Evolutionary conservation across 257 asterid genomes (phyloP), one percentile per base, ranked within the genome.

Genomic region (Knoxia roxburghii): DNA sequence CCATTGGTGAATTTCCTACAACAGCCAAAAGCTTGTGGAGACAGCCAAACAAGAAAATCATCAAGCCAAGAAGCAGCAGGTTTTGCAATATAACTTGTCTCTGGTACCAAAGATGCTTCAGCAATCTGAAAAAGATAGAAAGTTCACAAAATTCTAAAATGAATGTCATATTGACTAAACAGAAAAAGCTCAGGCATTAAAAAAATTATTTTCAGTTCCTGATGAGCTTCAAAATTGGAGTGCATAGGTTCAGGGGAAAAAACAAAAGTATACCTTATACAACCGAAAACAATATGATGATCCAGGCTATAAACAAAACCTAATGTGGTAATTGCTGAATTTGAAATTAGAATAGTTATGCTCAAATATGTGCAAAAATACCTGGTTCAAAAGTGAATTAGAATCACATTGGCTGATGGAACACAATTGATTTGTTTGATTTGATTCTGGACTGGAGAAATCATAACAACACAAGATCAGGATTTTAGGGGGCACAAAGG

Each of bases 31-130:
- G 99, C 99, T 82, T 93, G 97, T 23, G 99, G 99, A 57, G 99
- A 90, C 61, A 88, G 65, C 97, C 97, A 93, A 76, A 93, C 99
- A 41, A 93, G 96, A 84, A 85, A 93, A 82, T 93, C 99, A 52
- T 93, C 99, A 26, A 93, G 95, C 99, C 99, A 93, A 40, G 99
- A 93, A 65, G 99, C 99, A 62, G 99, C 99, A 10, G 99, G 99
- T 83, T 93, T 93, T 67, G 99, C 97, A 72, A 93, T 93, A 71
- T 93, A 86, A 75, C 99, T 93, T 39, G 95, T 85, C 79, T 90
- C 92, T 17, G 99, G 92, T 56, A 75, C 78, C 74, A 86, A 85
- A 75, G 97, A 90, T 65, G 96, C 97, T 83, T 89, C 85, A 41
- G 99, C 76, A 65, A 93, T 93, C 99, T 93, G 86, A 84, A 80